Evolutionary conservation across 495 filamentous ascomycete genomes (phyloP), one percentile per base, ranked within the genome.

Genomic region (Penicillium paxilli): DNA sequence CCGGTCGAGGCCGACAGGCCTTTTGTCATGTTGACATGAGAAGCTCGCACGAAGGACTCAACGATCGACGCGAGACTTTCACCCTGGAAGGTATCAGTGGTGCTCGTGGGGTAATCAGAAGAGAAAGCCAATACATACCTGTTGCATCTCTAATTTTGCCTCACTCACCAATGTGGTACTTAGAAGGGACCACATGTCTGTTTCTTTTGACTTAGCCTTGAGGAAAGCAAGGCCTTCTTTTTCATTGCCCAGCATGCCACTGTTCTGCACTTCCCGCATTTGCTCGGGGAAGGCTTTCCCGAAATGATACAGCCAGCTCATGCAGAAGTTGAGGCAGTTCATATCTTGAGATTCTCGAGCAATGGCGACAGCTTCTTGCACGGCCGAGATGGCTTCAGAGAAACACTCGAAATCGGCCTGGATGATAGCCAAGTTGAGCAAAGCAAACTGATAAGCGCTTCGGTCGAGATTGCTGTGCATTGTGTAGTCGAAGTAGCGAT

Each of bases 221-320:
- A 98, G 79, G 64, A 92, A 96, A 0, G 83, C 76, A 4, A 97
- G 79, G 1, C 84, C 89, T 55, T 97, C 92, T 53, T 87, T 87
- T 44, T 93, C 89, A 55, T 85, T 86, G 1, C 87, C 88, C 11
- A 91, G 71, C 79, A 90, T 84, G 40, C 85, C 88, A 54, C 80
- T 84, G 35, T 87, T 84, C 33, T 87, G 84, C 1, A 88, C 76
- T 38, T 86, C 82, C 24, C 80, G 81, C 59, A 93, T 85, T 40
- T 92, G 80, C 42, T 83, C 79, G 0, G 92, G 91, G 65, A 95
- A 91, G 0, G 89, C 83, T 62, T 91, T 88, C 24, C 87, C 86
- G 60, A 98, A 93, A 66, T 97, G 92, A 67, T 95, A 94, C n/a
- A 98, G 78, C 95, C 94, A 98, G 66, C 90, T 96, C 58, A 98